Evolutionary conservation across 2,329 filamentous ascomycete species (phyloP).

Genomic region (Fusarium odoratissimum): DNA sequence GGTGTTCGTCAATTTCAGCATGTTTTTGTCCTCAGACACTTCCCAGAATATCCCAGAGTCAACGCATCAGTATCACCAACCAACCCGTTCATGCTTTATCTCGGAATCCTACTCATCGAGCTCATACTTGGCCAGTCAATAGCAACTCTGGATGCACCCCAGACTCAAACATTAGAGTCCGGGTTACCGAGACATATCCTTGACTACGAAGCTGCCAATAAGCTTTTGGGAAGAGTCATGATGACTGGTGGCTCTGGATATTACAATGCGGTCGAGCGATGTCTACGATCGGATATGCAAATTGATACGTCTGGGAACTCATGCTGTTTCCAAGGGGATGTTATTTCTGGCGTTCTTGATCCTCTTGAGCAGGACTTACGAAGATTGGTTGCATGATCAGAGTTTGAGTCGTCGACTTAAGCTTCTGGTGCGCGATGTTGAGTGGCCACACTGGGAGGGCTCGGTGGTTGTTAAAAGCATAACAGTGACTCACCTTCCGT

Average conservation of each 20-base stretch:
- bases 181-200: neutral
- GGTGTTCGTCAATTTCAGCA: neutral
- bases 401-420: neutral
- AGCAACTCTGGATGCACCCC: accelerated
- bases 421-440: neutral
- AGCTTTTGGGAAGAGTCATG: constrained; percentile 1
- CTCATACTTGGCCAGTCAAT: neutral
- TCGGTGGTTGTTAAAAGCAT: accelerated
- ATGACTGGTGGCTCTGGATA: neutral
- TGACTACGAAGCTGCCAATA: neutral
- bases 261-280: constrained; percentile 2
- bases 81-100: neutral
- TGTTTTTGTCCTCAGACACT: neutral
- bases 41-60: neutral
- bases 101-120: neutral
- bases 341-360: neutral
- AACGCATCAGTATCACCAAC: neutral
- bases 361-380: neutral
- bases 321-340: neutral
- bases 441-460: neutral
- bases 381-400: neutral
- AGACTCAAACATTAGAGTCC: accelerated
- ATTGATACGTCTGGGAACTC: accelerated
- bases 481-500: neutral
- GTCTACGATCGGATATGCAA: neutral